Base-by-base conservation (phyloP, 2,329 filamentous ascomycete genomes). In the Pseudogymnoascus sp. region DNA sequence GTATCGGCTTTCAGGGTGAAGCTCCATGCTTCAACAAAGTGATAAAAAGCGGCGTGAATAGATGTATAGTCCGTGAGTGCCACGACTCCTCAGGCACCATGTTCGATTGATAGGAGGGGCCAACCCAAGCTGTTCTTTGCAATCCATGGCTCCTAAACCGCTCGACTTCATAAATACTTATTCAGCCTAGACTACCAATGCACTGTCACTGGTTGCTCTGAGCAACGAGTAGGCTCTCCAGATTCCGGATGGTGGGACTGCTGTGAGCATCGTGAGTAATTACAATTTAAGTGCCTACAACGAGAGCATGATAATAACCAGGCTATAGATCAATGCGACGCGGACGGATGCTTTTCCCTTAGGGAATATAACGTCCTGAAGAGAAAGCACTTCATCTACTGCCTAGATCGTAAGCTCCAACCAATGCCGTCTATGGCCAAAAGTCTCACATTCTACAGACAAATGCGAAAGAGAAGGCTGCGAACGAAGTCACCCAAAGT, bases 381-480 rank as follows among this genome's bases (percentile, higher is more conserved):
- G n/a, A n/a, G 47, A 9, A 31, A n/a, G 9, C 47, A 53, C 10
- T 53, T 53, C n/a, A 13, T n/a, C 0, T 53, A 53, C 47, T 53
- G 47, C 47, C 47, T 15, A 10, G 31, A 53, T n/a, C 47, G 47
- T 53, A 53, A 53, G 47, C 26, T 53, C 9, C 47, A 53, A 19
- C 1, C 26, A 11, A 19, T 9, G 1, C 4, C 26, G 13, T 53
- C n/a, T 11, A 53, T 26, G 13, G 4, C 23, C 47, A 31, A 4
- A 6, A 53, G n/a, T 53, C 47, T 53, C 47, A 53, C 26, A 53
- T 53, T 53, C 47, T 53, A 53, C 47, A 53, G 47, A 53, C 47
- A 53, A 53, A 53, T 53, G 47, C 47, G n/a, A 31, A 9, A 53
- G 26, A 53, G 26, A 53, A 31, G n/a, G 13, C 1, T 53, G 47